Conservation (phyloP, 2,329 filamentous ascomycete species). For the Colletotrichum liriopes region DNA sequence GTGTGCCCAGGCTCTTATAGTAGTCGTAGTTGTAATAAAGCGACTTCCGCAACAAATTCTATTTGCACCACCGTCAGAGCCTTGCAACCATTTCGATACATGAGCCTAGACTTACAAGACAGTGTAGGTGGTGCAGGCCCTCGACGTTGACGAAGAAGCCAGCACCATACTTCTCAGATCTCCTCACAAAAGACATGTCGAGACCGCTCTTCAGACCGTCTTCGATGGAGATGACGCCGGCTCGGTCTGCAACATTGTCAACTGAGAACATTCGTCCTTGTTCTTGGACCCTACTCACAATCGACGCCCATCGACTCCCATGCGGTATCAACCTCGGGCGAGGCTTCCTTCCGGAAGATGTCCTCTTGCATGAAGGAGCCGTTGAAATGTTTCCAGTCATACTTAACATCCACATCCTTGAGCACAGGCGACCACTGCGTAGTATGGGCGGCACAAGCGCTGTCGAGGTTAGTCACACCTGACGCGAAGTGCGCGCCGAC, state of each 20-base stretch:
- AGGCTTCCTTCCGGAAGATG: slow-evolving; percentile 65
- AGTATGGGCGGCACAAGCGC: slow-evolving; percentile 51
- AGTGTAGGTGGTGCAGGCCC: slow-evolving; percentile 71
- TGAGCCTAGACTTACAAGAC: slow-evolving; percentile 59
- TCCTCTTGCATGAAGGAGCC: slow-evolving; percentile 70
- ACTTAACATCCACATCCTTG: slow-evolving; percentile 52
- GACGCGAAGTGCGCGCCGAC: slow-evolving; percentile 44
- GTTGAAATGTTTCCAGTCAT: slow-evolving; percentile 63
- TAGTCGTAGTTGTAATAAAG: slow-evolving; percentile 73
- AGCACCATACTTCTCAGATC: slow-evolving; percentile 69
- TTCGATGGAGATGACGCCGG: slow-evolving; percentile 64
- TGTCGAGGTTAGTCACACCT: slow-evolving; percentile 41
- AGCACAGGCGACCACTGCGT: slow-evolving; percentile 57
- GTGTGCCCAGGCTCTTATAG: slow-evolving; percentile 65
- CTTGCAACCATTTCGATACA: too few species aligned
- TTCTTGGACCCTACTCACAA: slow-evolving; percentile 55
- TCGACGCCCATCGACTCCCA: slow-evolving; percentile 64
- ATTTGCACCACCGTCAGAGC: slow-evolving; percentile 21
- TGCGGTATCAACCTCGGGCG: slow-evolving; percentile 70
- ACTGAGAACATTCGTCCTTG: background rate
- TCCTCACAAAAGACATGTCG: slow-evolving; percentile 68
- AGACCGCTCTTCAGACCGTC: slow-evolving; percentile 68
- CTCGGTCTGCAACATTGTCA: slow-evolving; percentile 54
- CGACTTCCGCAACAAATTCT: slow-evolving; percentile 72
- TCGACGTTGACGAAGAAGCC: slow-evolving; percentile 73